phyloP scores from a whole-genome alignment of 139 green algal genomes.

The Chlamydomonas asymmetrica region DNA sequence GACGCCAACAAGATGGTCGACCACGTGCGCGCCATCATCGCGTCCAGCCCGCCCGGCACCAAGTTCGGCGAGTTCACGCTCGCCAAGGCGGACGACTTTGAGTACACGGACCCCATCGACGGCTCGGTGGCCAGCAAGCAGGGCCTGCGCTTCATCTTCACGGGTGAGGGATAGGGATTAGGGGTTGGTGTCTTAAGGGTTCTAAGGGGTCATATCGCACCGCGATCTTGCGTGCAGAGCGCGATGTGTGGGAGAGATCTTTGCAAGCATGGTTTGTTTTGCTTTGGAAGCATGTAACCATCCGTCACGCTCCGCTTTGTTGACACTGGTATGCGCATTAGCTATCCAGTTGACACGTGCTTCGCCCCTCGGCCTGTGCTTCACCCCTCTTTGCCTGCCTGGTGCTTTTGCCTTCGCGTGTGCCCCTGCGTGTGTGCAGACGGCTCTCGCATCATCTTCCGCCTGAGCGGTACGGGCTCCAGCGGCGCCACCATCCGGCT shows the following conservation, averaged over 20 bases:
- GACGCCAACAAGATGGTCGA: slow-evolving; percentile 85
- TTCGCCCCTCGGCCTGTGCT: too few species aligned
- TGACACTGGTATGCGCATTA: too few species aligned
- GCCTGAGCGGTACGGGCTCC: slow-evolving; percentile 89
- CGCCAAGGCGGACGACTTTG: slow-evolving; percentile 92
- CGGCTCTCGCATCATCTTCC: slow-evolving; percentile 96
- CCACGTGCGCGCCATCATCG: slow-evolving; percentile 75
- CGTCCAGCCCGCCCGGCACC: slow-evolving; percentile 55
- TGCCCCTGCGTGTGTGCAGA: slow-evolving; percentile 48
- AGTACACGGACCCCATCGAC: slow-evolving; percentile 97
- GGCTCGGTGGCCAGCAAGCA: slow-evolving; percentile 89
- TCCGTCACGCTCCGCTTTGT: too few species aligned
- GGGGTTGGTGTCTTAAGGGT: too few species aligned
- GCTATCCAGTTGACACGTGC: too few species aligned
- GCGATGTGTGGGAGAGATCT: too few species aligned
- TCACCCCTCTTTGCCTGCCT: too few species aligned
- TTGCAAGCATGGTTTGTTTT: too few species aligned
- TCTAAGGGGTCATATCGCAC: too few species aligned
- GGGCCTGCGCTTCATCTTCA: slow-evolving; percentile 96
- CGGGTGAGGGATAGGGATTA: slow-evolving; percentile 35
- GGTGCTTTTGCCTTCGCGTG: too few species aligned
- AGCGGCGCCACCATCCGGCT: slow-evolving; percentile 93
- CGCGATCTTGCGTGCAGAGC: too few species aligned
- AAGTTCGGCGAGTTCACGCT: slow-evolving; percentile 82
- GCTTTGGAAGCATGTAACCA: too few species aligned